These are phyloP conservation scores for Blastomyces gilchristii DNA, from an alignment of 2,329 filamentous ascomycete species.

Conservation along the genomic window DNA sequence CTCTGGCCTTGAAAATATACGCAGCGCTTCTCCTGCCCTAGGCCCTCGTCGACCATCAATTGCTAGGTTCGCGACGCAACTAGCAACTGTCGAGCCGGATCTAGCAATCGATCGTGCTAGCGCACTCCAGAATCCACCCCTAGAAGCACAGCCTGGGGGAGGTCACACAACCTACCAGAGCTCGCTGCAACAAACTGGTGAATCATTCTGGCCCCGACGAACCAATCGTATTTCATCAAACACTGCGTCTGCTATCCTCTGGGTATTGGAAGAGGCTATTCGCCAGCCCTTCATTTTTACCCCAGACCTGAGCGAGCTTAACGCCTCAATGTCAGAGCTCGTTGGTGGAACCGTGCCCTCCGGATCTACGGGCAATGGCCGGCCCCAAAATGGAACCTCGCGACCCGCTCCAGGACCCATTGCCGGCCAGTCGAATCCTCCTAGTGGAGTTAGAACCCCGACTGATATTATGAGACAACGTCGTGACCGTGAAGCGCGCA, in stretches of 20 bases:
- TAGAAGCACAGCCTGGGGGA: slow-evolving; percentile 27
- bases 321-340: slow-evolving; percentile 85
- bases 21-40: slow-evolving; percentile 37
- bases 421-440: slow-evolving; percentile 41
- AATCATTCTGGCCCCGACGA: slow-evolving; percentile 44
- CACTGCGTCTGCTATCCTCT: slow-evolving; percentile 83
- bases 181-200: slow-evolving; percentile 16
- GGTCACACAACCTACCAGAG: slow-evolving; percentile 20
- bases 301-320: slow-evolving; percentile 73
- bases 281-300: slow-evolving; percentile 75
- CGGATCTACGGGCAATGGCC: slow-evolving; percentile 41
- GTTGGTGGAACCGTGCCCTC: slow-evolving; percentile 46
- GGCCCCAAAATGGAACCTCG: slow-evolving; percentile 47
- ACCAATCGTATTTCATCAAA: slow-evolving; percentile 61
- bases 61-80: slow-evolving; percentile 25
- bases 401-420: slow-evolving; percentile 41
- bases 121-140: slow-evolving; percentile 22
- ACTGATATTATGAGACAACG: slow-evolving; percentile 87
- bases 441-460: slow-evolving; percentile 64
- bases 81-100: slow-evolving; percentile 12
- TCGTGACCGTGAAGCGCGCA: slow-evolving; percentile 61
- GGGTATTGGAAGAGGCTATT: slow-evolving; percentile 81
- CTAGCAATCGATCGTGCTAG: slow-evolving; percentile 16
- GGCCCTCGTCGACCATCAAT: slow-evolving; percentile 22
- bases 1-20: slow-evolving; percentile 40